Base-by-base conservation (phyloP, 257 asterid genomes). In the Buddleja alternifolia region DNA sequence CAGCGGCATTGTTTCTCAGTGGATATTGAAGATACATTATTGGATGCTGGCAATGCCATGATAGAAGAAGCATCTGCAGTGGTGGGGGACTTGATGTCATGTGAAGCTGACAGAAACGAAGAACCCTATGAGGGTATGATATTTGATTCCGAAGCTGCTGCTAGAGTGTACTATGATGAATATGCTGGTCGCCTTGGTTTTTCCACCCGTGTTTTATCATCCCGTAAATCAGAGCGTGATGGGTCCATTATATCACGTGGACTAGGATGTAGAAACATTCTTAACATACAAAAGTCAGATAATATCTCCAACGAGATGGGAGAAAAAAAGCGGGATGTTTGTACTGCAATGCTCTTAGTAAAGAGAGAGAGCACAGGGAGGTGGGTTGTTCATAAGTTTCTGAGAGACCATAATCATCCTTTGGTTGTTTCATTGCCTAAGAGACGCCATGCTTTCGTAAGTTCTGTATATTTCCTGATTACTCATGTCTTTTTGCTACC, bases 141-240 rank as follows among this genome's bases (percentile, higher is more conserved):
- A 24, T 87, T 87, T 39, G 90, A 83, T 9, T 83, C 92, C 36
- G 88, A 87, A 78, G 85, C 79, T 76, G 87, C 90, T 72, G 95
- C 86, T 46, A 83, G 89, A 73, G 78, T 79, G 36, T 80, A 72
- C 75, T 89, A 86, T 58, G 83, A 81, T 36, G 86, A 82, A 53
- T 86, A 86, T 80, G 93, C 90, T 58, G 76, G 77, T 8, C 75
- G 82, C 24, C 66, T 52, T 25, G 94, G 96, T 17, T 89, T 86
- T 64, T 54, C 72, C 59, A 80, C 90, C 61, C 86, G 79, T 54
- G 77, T 82, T 61, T 65, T 85, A 53, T 83, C 92, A 3, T 85
- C 92, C 46, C 86, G 94, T 75, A 86, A 85, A 71, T 86, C 95
- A 61, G 92, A 87, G 70, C 81, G 87, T 29, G 95, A 85, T 77